These are phyloP conservation scores for Xylaria sp. DNA, from an alignment of 2,329 filamentous ascomycete species.

Conservation along the genomic window DNA sequence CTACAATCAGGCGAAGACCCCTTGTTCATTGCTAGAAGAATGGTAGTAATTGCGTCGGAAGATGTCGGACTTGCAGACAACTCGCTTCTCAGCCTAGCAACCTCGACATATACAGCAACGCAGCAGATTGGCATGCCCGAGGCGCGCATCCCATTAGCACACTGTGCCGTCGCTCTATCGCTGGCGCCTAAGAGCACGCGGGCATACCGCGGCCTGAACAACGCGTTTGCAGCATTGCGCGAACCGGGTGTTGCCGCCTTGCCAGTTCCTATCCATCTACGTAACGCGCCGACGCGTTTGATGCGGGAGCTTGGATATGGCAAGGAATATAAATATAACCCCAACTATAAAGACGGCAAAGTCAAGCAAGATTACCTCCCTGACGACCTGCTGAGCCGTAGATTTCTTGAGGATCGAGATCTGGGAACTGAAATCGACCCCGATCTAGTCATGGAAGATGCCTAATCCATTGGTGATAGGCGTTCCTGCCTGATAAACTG, in stretches of 20 bases:
- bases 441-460: constrained; percentile 63
- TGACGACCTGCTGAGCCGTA: constrained; percentile 73
- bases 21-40: constrained; percentile 88
- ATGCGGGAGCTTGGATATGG: constrained; percentile 96
- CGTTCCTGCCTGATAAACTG: constrained; percentile 11
- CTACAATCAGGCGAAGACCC: constrained; percentile 94
- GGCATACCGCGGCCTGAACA: constrained; percentile 84
- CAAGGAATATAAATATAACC: constrained; percentile 95
- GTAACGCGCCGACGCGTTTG: constrained; percentile 90
- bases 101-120: constrained; percentile 84
- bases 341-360: constrained; percentile 83
- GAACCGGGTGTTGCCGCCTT: constrained; percentile 86
- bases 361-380: constrained; percentile 94
- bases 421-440: constrained; percentile 82
- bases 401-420: constrained; percentile 83
- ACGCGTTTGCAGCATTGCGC: constrained; percentile 79
- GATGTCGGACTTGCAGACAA: constrained; percentile 94
- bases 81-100: constrained; percentile 83
- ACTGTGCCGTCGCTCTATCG: constrained; percentile 83
- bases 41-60: constrained; percentile 95
- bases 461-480: constrained; percentile 24
- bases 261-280: constrained; percentile 85
- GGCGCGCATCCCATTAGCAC: constrained; percentile 89
- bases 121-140: constrained; percentile 97
- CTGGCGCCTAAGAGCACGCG: constrained; percentile 88